Evolutionary conservation across 257 asterid genomes (phyloP), one percentile per base, ranked within the genome.

Genomic region (Scutellaria baicalensis): DNA sequence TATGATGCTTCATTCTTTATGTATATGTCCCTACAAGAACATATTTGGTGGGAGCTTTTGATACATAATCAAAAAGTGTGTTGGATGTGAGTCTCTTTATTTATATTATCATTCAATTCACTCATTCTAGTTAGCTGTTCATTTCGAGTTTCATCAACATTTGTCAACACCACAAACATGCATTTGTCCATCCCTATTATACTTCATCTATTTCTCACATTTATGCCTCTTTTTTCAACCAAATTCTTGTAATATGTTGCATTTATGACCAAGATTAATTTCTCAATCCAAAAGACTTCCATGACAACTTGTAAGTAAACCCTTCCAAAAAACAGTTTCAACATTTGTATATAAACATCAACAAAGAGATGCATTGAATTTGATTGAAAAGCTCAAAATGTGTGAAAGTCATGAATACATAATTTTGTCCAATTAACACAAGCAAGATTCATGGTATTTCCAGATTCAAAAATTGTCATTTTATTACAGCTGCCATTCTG

Each of bases 31-130:
- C 50, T 31, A 20, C 64, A 57, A 49, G 68, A 66, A 81, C 64
- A 71, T 47, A 59, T 59, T 64, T 70, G 67, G 77, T 71, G 54
- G 50, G 66, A 60, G 77, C 79, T 73, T 74, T 73, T 51, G 56
- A 51, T 69, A 3, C 74, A 65, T 48, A 60, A 71, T 47, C 5
- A 68, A 9, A 31, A 63, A 45, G 62, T 57, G 61, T 64, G 61
- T 54, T 69, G 40, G 11, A 73, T 72, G 52, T 59, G 51, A 61
- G 73, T 12, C 31, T 59, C 40, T 17, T 70, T 50, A 40, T 70
- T 39, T 27, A 13, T 45, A 47, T 73, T 27, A 73, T 62, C 61
- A 67, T 59, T 27, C 43, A 39, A 10, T 40, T 6, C 21, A 56
- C 66, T 74, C 75, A 60, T 59, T 68, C 55, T 27, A 27, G 4